phyloP scores from a whole-genome alignment of 73 alveolate species.

The Uronychia setigera region DNA sequence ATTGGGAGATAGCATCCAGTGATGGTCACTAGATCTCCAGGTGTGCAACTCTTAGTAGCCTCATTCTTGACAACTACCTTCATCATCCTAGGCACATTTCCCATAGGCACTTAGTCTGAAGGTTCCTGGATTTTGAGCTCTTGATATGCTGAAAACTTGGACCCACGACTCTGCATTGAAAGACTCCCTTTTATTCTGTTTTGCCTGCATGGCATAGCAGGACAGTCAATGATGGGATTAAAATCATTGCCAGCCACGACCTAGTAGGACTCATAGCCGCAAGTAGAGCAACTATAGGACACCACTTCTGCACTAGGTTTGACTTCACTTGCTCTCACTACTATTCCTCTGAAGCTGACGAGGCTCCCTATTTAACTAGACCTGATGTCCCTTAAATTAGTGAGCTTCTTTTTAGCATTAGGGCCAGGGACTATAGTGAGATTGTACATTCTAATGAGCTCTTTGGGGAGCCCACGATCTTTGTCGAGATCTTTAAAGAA shows the following conservation, averaged over 20 bases:
- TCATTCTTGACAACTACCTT: constrained; percentile 80
- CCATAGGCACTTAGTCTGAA: constrained; percentile 93
- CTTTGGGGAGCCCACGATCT: constrained; percentile 43
- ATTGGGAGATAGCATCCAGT: constrained; percentile 91
- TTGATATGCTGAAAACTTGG: constrained; percentile 84
- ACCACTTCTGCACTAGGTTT: constrained; percentile 94
- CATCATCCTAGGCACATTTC: constrained; percentile 92
- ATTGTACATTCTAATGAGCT: constrained; percentile 75
- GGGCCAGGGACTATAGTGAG: constrained; percentile 63
- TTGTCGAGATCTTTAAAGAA: constrained; percentile 19
- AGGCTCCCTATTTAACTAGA: constrained; percentile 86
- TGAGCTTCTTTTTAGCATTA: constrained; percentile 59
- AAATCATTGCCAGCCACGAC: constrained; percentile 73
- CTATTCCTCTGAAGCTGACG: constrained; percentile 91
- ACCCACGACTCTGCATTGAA: constrained; percentile 76
- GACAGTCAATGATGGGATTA: constrained; percentile 92
- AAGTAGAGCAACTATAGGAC: constrained; percentile 91
- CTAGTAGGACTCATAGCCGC: constrained; percentile 94
- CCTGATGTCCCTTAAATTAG: constrained; percentile 82
- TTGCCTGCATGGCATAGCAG: constrained; percentile 79
- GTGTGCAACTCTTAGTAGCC: constrained; percentile 82
- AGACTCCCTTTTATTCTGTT: constrained; percentile 88
- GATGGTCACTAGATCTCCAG: constrained; percentile 91
- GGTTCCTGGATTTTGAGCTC: constrained; percentile 93
- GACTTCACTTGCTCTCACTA: constrained; percentile 91